A percentile compares a stretch with the other conserved stretches of the same genome.
phyloP scores from a whole-genome alignment of 371 early-diverging fungal species.

The Blakeslea trispora region DNA sequence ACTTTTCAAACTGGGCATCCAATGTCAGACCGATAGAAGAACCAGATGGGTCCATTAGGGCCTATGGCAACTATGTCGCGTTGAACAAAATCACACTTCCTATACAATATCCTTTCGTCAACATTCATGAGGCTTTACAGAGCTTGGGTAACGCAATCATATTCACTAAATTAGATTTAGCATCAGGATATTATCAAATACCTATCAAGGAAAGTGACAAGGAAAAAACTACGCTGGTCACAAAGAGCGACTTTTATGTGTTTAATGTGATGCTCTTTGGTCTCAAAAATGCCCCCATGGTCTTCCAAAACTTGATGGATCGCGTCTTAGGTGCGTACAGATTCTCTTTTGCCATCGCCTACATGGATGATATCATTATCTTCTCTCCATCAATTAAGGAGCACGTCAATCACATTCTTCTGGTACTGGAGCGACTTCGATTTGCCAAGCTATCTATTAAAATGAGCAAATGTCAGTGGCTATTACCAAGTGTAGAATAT shows the following conservation, averaged over 20 bases:
- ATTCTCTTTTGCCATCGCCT: constrained; percentile 5
- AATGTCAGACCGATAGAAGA: not conserved
- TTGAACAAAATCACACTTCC: constrained; percentile 3
- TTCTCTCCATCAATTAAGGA: not conserved
- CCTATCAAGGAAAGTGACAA: constrained; percentile 1
- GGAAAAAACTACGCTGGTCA: constrained; percentile 1
- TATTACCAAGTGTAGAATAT: not conserved
- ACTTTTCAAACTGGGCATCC: constrained; percentile 7
- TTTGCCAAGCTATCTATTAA: constrained; percentile 7
- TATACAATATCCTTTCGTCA: constrained; percentile 4
- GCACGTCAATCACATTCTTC: constrained; percentile 1
- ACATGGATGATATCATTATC: constrained; percentile 14
- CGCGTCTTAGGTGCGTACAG: constrained; percentile 1
- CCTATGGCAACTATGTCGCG: constrained; percentile 2
- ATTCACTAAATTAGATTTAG: constrained; percentile 10
- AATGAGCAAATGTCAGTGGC: not conserved
- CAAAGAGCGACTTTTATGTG: constrained; percentile 4
- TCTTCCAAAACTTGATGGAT: constrained; percentile 17
- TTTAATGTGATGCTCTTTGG: constrained; percentile 23
- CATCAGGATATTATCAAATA: constrained; percentile 11
- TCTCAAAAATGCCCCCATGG: constrained; percentile 13
- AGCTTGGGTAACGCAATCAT: constrained; percentile 1
- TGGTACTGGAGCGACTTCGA: not conserved
- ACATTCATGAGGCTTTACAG: constrained; percentile 6
- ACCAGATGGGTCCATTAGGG: constrained; percentile 4